These are phyloP conservation scores for Biscutella auriculata DNA, from an alignment of 441 rosid genomes.

Conservation along the genomic window DNA sequence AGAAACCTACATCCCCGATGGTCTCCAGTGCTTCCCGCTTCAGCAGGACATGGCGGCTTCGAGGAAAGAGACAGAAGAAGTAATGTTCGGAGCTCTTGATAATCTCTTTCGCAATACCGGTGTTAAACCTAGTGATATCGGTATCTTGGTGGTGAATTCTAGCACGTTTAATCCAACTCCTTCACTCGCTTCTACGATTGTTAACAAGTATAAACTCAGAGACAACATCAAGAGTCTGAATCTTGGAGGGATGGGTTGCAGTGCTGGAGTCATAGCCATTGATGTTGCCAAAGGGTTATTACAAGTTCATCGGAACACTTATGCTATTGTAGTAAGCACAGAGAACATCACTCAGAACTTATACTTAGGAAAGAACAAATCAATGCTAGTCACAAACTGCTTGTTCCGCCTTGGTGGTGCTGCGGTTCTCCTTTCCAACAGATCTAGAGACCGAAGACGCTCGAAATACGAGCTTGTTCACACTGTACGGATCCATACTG, in stretches of 20 bases:
- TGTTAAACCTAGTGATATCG: slow-evolving; percentile 62
- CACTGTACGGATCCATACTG: slow-evolving; percentile 19
- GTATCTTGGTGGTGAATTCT: slow-evolving; percentile 69
- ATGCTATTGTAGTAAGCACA: slow-evolving; percentile 26
- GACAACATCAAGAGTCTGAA: slow-evolving; percentile 53
- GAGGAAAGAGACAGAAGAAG: slow-evolving; percentile 78
- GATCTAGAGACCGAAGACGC: slow-evolving; percentile 5
- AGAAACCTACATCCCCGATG: slow-evolving; percentile 69
- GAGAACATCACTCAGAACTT: slow-evolving; percentile 17
- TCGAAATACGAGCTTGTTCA: slow-evolving; percentile 20
- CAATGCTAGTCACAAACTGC: slow-evolving; percentile 16
- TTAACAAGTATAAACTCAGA: slow-evolving; percentile 65
- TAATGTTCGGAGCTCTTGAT: slow-evolving; percentile 74
- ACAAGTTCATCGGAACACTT: slow-evolving; percentile 19
- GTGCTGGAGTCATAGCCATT: slow-evolving; percentile 74
- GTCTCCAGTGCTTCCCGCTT: slow-evolving; percentile 61
- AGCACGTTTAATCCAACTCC: slow-evolving; percentile 83
- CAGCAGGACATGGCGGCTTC: slow-evolving; percentile 63
- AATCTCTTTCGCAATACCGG: slow-evolving; percentile 54
- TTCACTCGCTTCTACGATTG: slow-evolving; percentile 73
- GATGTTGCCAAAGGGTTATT: slow-evolving; percentile 73
- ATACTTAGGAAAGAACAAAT: slow-evolving; percentile 13
- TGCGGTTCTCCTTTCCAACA: slow-evolving; percentile 21
- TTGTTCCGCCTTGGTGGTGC: slow-evolving; percentile 24
- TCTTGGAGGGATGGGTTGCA: slow-evolving; percentile 93